phyloP scores from a whole-genome alignment of 805 yeast genomes.

The Pachysolen tannophilus region DNA sequence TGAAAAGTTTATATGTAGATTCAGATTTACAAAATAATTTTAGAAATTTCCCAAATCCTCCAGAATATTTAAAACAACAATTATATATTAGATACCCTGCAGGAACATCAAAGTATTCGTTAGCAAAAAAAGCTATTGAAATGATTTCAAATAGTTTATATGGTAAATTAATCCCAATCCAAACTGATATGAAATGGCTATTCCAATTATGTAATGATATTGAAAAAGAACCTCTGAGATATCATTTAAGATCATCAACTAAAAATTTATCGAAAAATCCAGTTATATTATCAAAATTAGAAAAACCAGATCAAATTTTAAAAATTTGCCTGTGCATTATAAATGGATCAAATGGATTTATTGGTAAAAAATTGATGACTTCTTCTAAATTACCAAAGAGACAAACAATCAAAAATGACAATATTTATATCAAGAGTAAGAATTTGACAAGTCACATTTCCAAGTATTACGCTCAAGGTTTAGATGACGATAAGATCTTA shows the following conservation, averaged over 20 bases:
- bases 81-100: constrained; percentile 42
- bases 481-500: neutral
- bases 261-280: constrained; percentile 14
- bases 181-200: constrained; percentile 23
- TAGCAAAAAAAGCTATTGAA: constrained; percentile 31
- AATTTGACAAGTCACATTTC: neutral
- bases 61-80: constrained; percentile 28
- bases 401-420: constrained; percentile 10
- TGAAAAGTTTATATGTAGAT: constrained; percentile 28
- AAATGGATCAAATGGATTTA: constrained; percentile 16
- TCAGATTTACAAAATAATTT: constrained; percentile 23
- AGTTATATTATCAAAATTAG: constrained; percentile 11
- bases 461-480: neutral
- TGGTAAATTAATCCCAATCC: constrained; percentile 29
- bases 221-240: constrained; percentile 37
- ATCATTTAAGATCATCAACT: constrained; percentile 31
- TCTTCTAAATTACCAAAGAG: constrained; percentile 16
- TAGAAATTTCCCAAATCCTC: constrained; percentile 32
- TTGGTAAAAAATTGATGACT: constrained; percentile 9
- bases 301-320: constrained; percentile 10
- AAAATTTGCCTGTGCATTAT: constrained; percentile 14
- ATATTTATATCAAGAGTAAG: constrained; percentile 1
- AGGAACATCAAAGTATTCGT: constrained; percentile 40
- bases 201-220: constrained; percentile 35
- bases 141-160: constrained; percentile 27